Evolutionary conservation across 257 asterid genomes (phyloP).

Genomic region (Henckelia pumila): DNA sequence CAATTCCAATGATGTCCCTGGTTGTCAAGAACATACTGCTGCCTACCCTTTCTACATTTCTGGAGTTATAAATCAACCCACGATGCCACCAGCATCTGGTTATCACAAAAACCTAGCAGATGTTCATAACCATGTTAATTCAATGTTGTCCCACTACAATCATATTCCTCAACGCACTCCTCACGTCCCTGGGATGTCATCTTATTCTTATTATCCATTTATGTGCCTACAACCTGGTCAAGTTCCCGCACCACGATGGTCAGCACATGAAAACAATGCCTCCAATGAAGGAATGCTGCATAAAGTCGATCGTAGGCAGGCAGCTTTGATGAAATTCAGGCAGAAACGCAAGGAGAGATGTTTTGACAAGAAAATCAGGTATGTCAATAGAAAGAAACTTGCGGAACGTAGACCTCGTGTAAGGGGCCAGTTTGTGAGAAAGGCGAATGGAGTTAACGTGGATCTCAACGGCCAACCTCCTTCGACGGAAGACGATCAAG

Average conservation of each 20-base stretch:
- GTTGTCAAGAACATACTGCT: conserved; percentile 41
- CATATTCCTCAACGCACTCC: conserved; percentile 57
- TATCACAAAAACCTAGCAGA: conserved; percentile 50
- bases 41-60: conserved; percentile 64
- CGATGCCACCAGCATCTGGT: conserved; percentile 47
- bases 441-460: conserved; percentile 62
- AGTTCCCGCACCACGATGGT: conserved; percentile 63
- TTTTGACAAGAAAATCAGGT: conserved; percentile 90
- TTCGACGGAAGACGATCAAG: conserved; percentile 56
- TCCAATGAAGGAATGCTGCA: conserved; percentile 41
- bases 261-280: conserved; percentile 45
- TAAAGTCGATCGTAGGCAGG: conserved; percentile 76
- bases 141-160: conserved; percentile 57
- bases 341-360: conserved; percentile 92
- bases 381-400: conserved; percentile 76
- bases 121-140: conserved; percentile 43
- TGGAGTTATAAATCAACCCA: conserved; percentile 59
- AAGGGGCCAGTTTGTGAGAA: conserved; percentile 93
- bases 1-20: conserved; percentile 38
- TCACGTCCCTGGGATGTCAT: conserved; percentile 56
- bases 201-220: conserved; percentile 66
- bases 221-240: conserved; percentile 74
- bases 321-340: conserved; percentile 86
- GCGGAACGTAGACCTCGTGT: conserved; percentile 94
- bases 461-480: conserved; percentile 89